Conservation (phyloP, 495 filamentous ascomycete genomes). For the Penicillium atrosanguineum region DNA sequence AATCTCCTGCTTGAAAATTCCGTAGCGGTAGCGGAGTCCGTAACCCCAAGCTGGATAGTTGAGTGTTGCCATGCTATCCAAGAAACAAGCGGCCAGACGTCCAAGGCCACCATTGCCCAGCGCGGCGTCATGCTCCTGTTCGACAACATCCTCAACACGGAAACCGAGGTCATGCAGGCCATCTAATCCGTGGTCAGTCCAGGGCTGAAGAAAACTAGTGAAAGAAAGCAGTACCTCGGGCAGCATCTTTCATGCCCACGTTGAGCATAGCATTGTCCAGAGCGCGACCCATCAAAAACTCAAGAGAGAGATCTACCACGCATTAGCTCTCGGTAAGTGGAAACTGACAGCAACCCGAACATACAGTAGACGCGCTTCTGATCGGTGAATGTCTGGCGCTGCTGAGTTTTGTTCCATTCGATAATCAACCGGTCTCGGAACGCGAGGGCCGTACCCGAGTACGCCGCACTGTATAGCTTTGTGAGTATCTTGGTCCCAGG, state of each 20-base stretch:
- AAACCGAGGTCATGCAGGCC: constrained; percentile 89
- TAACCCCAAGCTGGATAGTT: constrained; percentile 98
- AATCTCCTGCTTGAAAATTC: constrained; percentile 99
- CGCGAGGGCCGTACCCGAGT: constrained; percentile 84
- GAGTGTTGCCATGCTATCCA: constrained; percentile 90
- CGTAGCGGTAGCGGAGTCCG: constrained; percentile 90
- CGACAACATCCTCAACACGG: constrained; percentile 92
- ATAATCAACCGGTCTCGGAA: constrained; percentile 91
- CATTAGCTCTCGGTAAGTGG: background rate
- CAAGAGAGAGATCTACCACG: constrained; percentile 73
- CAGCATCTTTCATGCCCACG: constrained; percentile 79
- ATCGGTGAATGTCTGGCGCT: constrained; percentile 86
- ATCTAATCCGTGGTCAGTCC: constrained; percentile 41
- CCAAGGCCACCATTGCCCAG: constrained; percentile 95
- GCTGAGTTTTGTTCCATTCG: constrained; percentile 97
- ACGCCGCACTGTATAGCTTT: constrained; percentile 63
- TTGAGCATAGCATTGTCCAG: constrained; percentile 99
- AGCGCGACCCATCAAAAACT: constrained; percentile 95
- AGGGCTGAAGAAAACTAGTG: background rate
- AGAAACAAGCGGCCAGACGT: constrained; percentile 91
- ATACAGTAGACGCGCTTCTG: constrained; percentile 89
- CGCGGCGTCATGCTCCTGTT: constrained; percentile 93
- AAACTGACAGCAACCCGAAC: constrained; percentile 3
- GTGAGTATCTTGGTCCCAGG: background rate
- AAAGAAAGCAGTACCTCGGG: constrained; percentile 55